Evolutionary conservation across 202 grass and related monocot genomes (phyloP).

Genomic region (Zizania palustris): DNA sequence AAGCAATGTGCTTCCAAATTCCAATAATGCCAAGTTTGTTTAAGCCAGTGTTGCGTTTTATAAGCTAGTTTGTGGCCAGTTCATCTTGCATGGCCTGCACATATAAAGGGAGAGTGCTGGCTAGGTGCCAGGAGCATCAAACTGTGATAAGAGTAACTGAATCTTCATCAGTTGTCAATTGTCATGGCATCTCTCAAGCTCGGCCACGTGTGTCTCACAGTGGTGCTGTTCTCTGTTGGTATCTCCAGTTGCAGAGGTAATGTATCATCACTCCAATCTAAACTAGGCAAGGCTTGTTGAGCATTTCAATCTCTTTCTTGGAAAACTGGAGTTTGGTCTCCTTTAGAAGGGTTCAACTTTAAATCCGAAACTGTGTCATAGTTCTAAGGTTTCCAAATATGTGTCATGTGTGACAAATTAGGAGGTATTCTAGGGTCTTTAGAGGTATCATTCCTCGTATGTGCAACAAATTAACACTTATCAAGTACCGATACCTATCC

Average conservation of each 20-base stretch:
- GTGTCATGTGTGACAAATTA: too few relatives aligned
- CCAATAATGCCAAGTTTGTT: slow-evolving; percentile 6
- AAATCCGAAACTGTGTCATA: neutral
- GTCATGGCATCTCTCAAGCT: slow-evolving; percentile 51
- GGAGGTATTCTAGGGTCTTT: neutral
- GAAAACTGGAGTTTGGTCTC: neutral
- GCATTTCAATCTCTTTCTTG: neutral
- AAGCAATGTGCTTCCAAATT: slow-evolving; percentile 13
- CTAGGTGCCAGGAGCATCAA: slow-evolving; percentile 12
- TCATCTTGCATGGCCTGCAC: slow-evolving; percentile 14
- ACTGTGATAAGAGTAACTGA: slow-evolving; percentile 17
- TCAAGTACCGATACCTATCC: too few relatives aligned
- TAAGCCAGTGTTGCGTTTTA: neutral
- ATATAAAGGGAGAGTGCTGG: slow-evolving; percentile 13
- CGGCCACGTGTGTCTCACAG: slow-evolving; percentile 22
- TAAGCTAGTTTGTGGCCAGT: slow-evolving; percentile 14
- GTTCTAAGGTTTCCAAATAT: neutral
- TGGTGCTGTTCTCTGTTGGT: slow-evolving; percentile 43
- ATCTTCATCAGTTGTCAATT: slow-evolving; percentile 2
- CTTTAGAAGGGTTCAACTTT: neutral
- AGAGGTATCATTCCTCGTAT: neutral
- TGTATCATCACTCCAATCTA: neutral
- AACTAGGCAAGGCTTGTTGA: too few relatives aligned
- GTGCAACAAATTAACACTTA: too few relatives aligned
- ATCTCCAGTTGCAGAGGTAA: slow-evolving; percentile 61